Evolutionary conservation across 1,139 yeast species (phyloP).

Genomic region (Candida albicans): DNA sequence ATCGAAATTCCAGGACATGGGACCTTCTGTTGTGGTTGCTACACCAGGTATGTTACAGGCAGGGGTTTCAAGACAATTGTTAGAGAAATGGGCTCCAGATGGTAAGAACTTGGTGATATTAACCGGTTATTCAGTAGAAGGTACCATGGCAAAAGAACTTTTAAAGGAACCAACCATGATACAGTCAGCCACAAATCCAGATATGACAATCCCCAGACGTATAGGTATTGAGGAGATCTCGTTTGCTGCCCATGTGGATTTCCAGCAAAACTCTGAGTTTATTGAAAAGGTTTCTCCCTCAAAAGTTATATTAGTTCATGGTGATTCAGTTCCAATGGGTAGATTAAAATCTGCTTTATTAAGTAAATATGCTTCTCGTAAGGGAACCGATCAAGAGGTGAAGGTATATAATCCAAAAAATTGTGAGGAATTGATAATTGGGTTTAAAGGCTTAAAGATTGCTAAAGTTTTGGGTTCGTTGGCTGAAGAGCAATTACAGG

Average conservation of each 20-base stretch:
- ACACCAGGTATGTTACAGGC: conserved; percentile 98
- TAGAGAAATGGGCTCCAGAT: conserved; percentile 98
- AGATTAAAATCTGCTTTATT: conserved; percentile 88
- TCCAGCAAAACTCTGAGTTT: conserved; percentile 87
- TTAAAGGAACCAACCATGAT: conserved; percentile 87
- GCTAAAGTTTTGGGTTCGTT: conserved; percentile 84
- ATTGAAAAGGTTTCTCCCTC: conserved; percentile 85
- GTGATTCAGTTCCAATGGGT: conserved; percentile 99
- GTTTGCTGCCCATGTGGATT: conserved; percentile 98
- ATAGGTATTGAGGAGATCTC: conserved; percentile 91
- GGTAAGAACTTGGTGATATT: conserved; percentile 82
- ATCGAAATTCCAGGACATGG: conserved; percentile 86
- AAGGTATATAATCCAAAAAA: conserved; percentile 91
- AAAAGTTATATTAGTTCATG: conserved; percentile 87
- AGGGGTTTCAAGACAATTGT: conserved; percentile 86
- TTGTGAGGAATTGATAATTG: conserved; percentile 75
- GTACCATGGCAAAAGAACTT: conserved; percentile 92
- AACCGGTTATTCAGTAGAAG: conserved; percentile 98
- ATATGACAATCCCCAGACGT: conserved; percentile 81
- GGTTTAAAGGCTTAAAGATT: conserved; percentile 78
- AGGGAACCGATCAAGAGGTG: conserved; percentile 89
- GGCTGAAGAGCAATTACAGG: conserved; percentile 53
- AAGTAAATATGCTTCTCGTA: conserved; percentile 79
- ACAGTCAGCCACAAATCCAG: conserved; percentile 78
- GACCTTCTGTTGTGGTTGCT: conserved; percentile 95